These are phyloP conservation scores for Hymenoscyphus salicellus DNA, from an alignment of 2,329 filamentous ascomycete genomes.

Conservation along the genomic window DNA sequence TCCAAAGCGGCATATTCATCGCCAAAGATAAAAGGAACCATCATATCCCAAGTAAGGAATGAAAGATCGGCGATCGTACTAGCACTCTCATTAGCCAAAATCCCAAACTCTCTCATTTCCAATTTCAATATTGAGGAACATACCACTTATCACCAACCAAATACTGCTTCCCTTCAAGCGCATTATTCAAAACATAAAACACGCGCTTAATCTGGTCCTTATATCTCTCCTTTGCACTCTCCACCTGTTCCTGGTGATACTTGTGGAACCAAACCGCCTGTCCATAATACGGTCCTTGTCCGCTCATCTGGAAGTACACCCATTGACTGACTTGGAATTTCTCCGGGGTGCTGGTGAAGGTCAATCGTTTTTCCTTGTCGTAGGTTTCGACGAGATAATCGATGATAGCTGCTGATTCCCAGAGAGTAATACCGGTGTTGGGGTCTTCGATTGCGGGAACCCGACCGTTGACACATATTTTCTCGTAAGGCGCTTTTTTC, in stretches of 20 bases:
- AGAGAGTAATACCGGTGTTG: constrained; percentile 42
- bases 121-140: not conserved
- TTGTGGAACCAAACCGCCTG: constrained; percentile 36
- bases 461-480: constrained; percentile 31
- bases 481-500: constrained; percentile 40
- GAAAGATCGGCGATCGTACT: constrained; percentile 39
- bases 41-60: constrained; percentile 20
- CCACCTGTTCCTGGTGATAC: constrained; percentile 41
- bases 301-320: constrained; percentile 41
- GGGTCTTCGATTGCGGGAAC: constrained; percentile 38
- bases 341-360: constrained; percentile 34
- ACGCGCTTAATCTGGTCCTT: constrained; percentile 38
- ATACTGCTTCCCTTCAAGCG: constrained; percentile 38
- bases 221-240: constrained; percentile 44
- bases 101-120: not conserved
- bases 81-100: not conserved
- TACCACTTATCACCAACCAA: constrained; percentile 40
- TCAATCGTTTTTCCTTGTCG: constrained; percentile 39
- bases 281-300: constrained; percentile 43
- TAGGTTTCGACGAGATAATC: constrained; percentile 39
- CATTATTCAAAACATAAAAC: constrained; percentile 41
- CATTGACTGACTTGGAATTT: constrained; percentile 38
- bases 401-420: constrained; percentile 46
- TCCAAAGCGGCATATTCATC: constrained; percentile 12
- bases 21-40: constrained; percentile 13